phyloP scores from a whole-genome alignment of 371 early-diverging fungal species.

The Gilbertella persicaria region DNA sequence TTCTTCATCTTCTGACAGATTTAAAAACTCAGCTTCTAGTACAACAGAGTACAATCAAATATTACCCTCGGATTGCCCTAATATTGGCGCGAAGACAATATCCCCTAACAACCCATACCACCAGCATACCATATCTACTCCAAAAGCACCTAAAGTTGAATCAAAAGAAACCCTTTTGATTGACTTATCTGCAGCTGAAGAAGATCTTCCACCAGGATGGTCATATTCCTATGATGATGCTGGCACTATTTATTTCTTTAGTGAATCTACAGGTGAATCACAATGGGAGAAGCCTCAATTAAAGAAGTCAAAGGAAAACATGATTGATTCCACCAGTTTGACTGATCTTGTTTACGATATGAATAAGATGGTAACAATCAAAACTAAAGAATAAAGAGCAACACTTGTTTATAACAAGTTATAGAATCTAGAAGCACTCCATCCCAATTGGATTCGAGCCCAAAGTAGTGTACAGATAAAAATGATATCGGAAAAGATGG shows the following conservation, averaged over 20 bases:
- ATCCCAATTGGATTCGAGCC: conserved; percentile 34
- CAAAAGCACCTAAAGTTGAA: conserved; percentile 1
- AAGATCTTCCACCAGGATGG: conserved; percentile 30
- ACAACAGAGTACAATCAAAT: conserved; percentile 2
- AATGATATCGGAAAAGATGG: conserved; percentile 33
- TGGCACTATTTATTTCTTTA: conserved; percentile 51
- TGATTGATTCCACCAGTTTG: background rate
- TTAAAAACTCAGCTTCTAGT: background rate
- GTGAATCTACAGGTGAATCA: conserved; percentile 45
- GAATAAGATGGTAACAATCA: conserved; percentile 5
- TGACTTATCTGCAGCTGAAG: conserved; percentile 9
- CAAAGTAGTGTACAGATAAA: conserved; percentile 44
- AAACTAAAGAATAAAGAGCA: background rate
- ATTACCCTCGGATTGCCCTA: background rate
- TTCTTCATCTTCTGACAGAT: background rate
- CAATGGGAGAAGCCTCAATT: conserved; percentile 37
- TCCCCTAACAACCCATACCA: conserved; percentile 9
- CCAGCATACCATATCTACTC: background rate
- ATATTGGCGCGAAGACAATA: background rate
- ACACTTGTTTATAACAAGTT: background rate
- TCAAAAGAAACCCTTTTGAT: conserved; percentile 3
- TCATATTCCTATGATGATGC: conserved; percentile 38
- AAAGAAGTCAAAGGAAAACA: background rate
- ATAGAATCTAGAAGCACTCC: conserved; percentile 38
- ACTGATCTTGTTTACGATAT: conserved; percentile 5